Evolutionary conservation across 1,284 basidiomycete genomes (phyloP).

Genomic region (Tremellales sp.): DNA sequence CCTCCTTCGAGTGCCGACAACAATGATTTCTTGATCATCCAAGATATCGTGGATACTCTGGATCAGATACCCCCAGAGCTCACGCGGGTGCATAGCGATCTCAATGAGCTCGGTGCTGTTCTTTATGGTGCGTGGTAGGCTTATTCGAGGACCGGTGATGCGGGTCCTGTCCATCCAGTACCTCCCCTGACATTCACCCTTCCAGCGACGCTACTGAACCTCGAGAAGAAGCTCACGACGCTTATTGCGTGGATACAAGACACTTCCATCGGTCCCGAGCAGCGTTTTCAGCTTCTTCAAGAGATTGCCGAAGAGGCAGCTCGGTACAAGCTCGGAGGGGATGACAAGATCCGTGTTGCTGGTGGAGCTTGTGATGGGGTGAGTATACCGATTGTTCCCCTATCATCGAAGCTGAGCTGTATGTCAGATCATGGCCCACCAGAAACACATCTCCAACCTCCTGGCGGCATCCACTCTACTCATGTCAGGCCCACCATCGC

Average conservation of each 20-base stretch:
- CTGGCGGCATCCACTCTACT: conserved; percentile 48
- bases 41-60: conserved; percentile 85
- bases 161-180: neutral
- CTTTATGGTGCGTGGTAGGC: conserved; percentile 59
- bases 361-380: conserved; percentile 86
- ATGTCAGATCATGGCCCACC: conserved; percentile 62
- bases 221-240: conserved; percentile 69
- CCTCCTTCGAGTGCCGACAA: conserved; percentile 47
- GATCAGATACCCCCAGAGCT: conserved; percentile 91
- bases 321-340: conserved; percentile 88
- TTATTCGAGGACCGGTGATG: neutral
- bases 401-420: neutral
- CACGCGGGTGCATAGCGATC: conserved; percentile 88
- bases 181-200: neutral
- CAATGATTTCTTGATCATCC: conserved; percentile 52
- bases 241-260: conserved; percentile 73
- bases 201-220: conserved; percentile 65
- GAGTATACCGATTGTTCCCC: conserved; percentile 25
- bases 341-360: conserved; percentile 98
- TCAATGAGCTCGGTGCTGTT: conserved; percentile 96
- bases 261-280: conserved; percentile 62
- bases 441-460: conserved; percentile 58
- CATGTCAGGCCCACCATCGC: conserved; percentile 50
- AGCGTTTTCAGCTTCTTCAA: conserved; percentile 78
- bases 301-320: conserved; percentile 92